Evolutionary conservation across 2,329 filamentous ascomycete genomes (phyloP).

Genomic region (Massarina eburnea): DNA sequence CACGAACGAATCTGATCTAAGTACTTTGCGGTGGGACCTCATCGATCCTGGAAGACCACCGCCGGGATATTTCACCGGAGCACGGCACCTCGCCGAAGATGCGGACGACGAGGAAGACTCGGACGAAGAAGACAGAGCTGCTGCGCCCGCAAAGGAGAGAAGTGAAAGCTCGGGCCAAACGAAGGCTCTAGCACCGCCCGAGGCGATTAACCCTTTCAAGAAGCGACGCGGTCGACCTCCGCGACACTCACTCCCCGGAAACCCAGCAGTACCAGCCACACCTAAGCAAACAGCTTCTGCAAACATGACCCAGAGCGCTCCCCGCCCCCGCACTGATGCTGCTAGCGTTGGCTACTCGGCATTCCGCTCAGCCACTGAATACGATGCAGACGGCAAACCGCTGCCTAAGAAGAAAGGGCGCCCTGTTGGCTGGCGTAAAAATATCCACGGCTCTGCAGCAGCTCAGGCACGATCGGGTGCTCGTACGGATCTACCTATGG

Average conservation of each 20-base stretch:
- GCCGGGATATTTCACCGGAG: constrained; percentile 31
- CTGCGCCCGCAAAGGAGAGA: constrained; percentile 15
- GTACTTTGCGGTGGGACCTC: constrained; percentile 63
- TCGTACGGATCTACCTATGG: not conserved
- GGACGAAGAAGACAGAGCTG: constrained; percentile 29
- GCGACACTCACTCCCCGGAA: constrained; percentile 30
- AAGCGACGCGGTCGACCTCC: constrained; percentile 42
- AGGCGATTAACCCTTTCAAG: constrained; percentile 36
- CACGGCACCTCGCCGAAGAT: constrained; percentile 31
- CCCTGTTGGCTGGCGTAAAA: constrained; percentile 54
- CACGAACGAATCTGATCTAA: constrained; percentile 53
- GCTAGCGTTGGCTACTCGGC: constrained; percentile 45
- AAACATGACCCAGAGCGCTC: constrained; percentile 29
- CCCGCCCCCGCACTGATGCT: constrained; percentile 17
- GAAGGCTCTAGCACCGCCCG: constrained; percentile 31
- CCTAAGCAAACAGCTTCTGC: constrained; percentile 15
- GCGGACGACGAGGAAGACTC: constrained; percentile 40
- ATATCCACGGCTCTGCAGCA: constrained; percentile 45
- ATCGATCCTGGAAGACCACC: constrained; percentile 59
- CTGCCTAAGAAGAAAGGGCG: constrained; percentile 50
- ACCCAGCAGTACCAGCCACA: constrained; percentile 17
- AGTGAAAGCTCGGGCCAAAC: constrained; percentile 20
- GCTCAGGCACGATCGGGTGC: constrained; percentile 21
- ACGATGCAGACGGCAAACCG: constrained; percentile 37
- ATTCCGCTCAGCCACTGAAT: constrained; percentile 38